Evolutionary conservation across 768 basidiomycete species (phyloP), one percentile per base, ranked within the genome.

Genomic region (Chlorophyllum brunneum): DNA sequence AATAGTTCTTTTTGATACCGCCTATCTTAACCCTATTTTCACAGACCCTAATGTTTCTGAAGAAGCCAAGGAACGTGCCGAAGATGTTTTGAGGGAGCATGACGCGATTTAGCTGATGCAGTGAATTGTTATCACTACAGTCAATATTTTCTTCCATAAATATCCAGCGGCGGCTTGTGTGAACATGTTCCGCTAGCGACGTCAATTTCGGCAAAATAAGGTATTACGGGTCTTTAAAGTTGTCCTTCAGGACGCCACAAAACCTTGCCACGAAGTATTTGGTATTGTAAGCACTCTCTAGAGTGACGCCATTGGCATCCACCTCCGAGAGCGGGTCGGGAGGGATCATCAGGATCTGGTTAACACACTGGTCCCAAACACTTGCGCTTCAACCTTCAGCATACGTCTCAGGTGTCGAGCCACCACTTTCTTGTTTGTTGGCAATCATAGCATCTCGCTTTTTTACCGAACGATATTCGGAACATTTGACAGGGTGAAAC

Each of bases 251-350:
- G 13, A 76, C 65, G 30, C 65, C 71, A 26, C 58, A 44, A 55
- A 76, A 71, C 0, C 70, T 68, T 2, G 59, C 61, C 1, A 62
- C 64, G 46, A 75, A 77, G 5, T 73, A 64, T 29, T 51, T 66
- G 37, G 65, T 67, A 63, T 75, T 77, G 47, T 74, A 58, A 3
- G 71, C 73, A n/a, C 67, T 71, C 22, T 72, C 71, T 34, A 77
- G n/a, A n/a, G n/a, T n/a, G n/a, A n/a, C n/a, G n/a, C 70, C n/a
- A 61, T 56, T 34, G 72, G 70, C 54, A 77, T 76, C 75, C 75
- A 77, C 18, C 62, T 69, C 49, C 75, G 75, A 0, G 63, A 36
- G 29, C 76, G 70, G 48, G 68, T 69, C 20, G 67, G 58, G 15
- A 63, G 65, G 27, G 65, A 70, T 53, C 67, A 67, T 54, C 62